Conservation (phyloP, 106 monocot genomes). For the Dendrobium nobile region DNA sequence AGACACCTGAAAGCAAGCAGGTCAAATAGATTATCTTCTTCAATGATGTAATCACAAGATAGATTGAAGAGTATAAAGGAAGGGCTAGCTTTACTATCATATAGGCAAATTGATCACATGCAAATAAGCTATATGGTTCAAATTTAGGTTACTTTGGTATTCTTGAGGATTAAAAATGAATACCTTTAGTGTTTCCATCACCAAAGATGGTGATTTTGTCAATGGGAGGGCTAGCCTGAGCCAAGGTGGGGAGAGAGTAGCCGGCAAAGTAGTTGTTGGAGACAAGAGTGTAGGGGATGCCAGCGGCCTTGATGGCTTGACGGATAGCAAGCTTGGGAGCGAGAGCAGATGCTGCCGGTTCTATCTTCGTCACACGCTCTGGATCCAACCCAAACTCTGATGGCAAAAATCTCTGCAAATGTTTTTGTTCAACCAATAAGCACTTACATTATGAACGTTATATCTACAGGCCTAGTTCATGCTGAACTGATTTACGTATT, state of each 20-base stretch:
- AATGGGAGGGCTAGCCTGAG: constrained; percentile 26
- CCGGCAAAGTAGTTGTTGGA: constrained; percentile 58
- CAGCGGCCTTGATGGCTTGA: constrained; percentile 29
- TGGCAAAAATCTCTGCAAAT: constrained; percentile 34
- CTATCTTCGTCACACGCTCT: constrained; percentile 30
- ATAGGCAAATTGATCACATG: too few relatives aligned
- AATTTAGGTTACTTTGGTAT: too few relatives aligned
- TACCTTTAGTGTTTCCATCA: constrained; percentile 67
- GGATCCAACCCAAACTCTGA: constrained; percentile 72
- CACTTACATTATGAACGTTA: neutral
- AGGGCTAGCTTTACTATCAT: too few relatives aligned
- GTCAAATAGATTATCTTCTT: too few relatives aligned
- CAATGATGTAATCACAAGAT: too few relatives aligned
- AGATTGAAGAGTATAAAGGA: neutral
- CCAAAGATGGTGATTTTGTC: constrained; percentile 60
- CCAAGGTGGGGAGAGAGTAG: constrained; percentile 36
- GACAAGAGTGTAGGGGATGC: constrained; percentile 50
- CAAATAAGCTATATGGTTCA: too few relatives aligned
- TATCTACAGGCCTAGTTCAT: too few relatives aligned
- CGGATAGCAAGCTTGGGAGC: constrained; percentile 31
- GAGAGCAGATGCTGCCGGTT: constrained; percentile 33
- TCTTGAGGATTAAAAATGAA: too few relatives aligned
- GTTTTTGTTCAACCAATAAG: neutral
- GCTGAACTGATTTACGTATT: too few relatives aligned
- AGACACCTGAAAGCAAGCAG: constrained; percentile 29